These are phyloP conservation scores for Claviceps sp. DNA, from an alignment of 2,329 filamentous ascomycete genomes.

Conservation along the genomic window DNA sequence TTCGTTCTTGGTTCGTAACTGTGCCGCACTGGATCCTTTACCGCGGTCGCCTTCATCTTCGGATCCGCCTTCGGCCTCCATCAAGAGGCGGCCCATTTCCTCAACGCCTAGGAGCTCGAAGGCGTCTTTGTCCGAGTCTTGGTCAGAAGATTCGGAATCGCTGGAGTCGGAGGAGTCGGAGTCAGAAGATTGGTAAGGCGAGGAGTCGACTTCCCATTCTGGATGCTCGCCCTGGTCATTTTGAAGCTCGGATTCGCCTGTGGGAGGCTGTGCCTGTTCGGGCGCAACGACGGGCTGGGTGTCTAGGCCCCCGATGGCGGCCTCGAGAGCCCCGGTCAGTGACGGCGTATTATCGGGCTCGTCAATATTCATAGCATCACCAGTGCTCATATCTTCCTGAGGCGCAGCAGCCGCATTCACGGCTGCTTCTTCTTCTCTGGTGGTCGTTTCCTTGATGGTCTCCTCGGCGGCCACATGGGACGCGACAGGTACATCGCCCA, in stretches of 20 bases:
- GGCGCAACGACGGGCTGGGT: constrained; percentile 4
- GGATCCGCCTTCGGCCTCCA: constrained; percentile 68
- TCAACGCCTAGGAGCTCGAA: constrained; percentile 68
- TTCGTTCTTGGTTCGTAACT: constrained; percentile 76
- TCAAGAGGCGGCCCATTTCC: constrained; percentile 71
- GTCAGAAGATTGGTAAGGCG: constrained; percentile 57
- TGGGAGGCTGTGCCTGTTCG: constrained; percentile 5
- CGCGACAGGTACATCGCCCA: constrained; percentile 8
- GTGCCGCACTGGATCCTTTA: constrained; percentile 25
- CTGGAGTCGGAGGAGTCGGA: constrained; percentile 27
- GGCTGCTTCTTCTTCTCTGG: neutral
- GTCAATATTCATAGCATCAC: constrained; percentile 26
- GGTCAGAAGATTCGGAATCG: constrained; percentile 44
- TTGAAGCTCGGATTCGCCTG: constrained; percentile 13
- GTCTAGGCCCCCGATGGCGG: constrained; percentile 26
- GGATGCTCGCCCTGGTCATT: constrained; percentile 35
- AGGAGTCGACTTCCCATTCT: constrained; percentile 78
- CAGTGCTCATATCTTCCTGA: constrained; percentile 1
- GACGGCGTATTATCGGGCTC: constrained; percentile 22
- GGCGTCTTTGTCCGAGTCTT: constrained; percentile 42
- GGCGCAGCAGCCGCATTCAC: neutral
- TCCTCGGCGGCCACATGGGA: neutral
- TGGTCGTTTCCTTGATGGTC: neutral
- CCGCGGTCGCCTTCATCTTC: constrained; percentile 56
- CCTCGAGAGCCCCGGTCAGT: constrained; percentile 30